Base-by-base conservation (phyloP, 2,329 filamentous ascomycete species). In the Diplodia sapinea region DNA sequence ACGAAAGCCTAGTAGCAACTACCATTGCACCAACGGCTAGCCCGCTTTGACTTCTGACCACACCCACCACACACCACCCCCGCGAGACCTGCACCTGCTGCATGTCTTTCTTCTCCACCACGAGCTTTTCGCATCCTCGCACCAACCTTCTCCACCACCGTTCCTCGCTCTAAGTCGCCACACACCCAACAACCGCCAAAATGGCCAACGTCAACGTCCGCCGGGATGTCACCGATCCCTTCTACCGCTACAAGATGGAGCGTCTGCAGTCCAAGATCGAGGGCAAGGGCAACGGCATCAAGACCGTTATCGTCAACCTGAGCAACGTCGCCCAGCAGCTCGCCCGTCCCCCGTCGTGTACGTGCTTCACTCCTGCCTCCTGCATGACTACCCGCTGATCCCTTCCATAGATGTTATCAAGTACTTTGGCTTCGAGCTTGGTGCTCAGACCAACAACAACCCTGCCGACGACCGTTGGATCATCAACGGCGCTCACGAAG, bases 211-310 rank as follows among this genome's bases (percentile, higher is more conserved):
- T 99, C 88, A 99, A 99, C 84, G 94, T 98, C 83, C 94, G 94
- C 83, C 93, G 75, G 78, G 94, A 98, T 91, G 91, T 97, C 85
- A 91, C 90, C 86, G 95, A 99, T 85, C 91, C 91, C 84, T 99
- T 97, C 89, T 99, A 99, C 86, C 95, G 95, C 82, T 99, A 99
- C 90, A 99, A 99, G 89, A 99, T 99, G 95, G 95, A 98, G 85
- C 91, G 89, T 76, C 86, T 99, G 79, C 93, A 96, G 86, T 97
- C 95, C 81, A 99, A 99, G 87, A 96, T 99, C 76, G 95, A 99
- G 85, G 95, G 95, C 83, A 99, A 99, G 84, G 95, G 95, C 74
- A 99, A 99, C 85, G 95, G 95, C 79, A 99, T 99, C 89, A 99
- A 99, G 87, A 99, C 81, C 75, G 95, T 99, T 77, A 90, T 99